Conservation (phyloP, 2,329 filamentous ascomycete genomes). For the Chaetomiaceae sp. region DNA sequence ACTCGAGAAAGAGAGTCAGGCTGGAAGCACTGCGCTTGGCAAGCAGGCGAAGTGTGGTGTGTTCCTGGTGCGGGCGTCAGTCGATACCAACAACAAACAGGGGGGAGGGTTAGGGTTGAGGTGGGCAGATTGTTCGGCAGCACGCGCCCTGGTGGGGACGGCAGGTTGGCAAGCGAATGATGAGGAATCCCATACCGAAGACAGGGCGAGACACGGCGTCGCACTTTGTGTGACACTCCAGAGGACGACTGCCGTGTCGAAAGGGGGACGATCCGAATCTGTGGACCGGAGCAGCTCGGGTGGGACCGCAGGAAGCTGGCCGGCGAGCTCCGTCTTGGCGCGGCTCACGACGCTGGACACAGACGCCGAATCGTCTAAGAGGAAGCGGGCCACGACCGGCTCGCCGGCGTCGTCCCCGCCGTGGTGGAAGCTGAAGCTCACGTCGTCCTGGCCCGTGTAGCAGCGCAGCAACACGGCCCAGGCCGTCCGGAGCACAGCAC, state of each 20-base stretch:
- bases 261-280: slow-evolving; percentile 1
- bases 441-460: slow-evolving; percentile 22
- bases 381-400: slow-evolving; percentile 11
- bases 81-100: neutral
- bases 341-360: slow-evolving; percentile 3
- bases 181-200: slow-evolving; percentile 5
- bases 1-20: slow-evolving; percentile 18
- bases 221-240: slow-evolving; percentile 9
- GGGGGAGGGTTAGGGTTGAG: slow-evolving; percentile 7
- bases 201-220: slow-evolving; percentile 6
- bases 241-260: slow-evolving; percentile 18
- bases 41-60: slow-evolving; percentile 17
- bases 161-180: too few relatives aligned
- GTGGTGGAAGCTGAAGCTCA: slow-evolving; percentile 16
- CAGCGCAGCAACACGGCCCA: slow-evolving; percentile 21
- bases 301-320: neutral
- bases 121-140: too few relatives aligned
- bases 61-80: slow-evolving; percentile 5
- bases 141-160: too few relatives aligned
- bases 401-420: neutral
- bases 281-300: neutral
- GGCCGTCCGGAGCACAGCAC: slow-evolving; percentile 15
- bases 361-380: slow-evolving; percentile 10
- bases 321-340: slow-evolving; percentile 9
- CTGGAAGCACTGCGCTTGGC: slow-evolving; percentile 6